Percentiles rank a stretch among this genome's conserved stretches.
phyloP scores from a whole-genome alignment of 139 green algal genomes.

The Micractinium conductrix region DNA sequence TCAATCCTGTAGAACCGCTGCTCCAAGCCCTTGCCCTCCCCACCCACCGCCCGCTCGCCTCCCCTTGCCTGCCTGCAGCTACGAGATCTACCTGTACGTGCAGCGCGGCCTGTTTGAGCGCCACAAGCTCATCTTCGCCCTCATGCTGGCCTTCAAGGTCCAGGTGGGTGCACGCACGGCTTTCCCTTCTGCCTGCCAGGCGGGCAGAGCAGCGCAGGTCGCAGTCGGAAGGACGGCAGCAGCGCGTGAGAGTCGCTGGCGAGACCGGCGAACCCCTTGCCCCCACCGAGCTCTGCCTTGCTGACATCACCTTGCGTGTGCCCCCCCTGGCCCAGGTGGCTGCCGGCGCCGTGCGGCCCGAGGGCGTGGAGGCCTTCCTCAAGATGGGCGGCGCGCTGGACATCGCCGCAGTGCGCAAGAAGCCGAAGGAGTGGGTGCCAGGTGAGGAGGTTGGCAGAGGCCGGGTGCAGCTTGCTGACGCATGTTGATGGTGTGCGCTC shows the following conservation, averaged over 20 bases:
- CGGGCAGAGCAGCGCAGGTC: no score
- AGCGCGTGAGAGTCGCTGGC: no score
- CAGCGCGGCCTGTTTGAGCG: slow-evolving; percentile 95
- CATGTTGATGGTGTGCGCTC: no score
- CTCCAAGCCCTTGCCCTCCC: no score
- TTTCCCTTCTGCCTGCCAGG: no score
- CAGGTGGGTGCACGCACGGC: not conserved
- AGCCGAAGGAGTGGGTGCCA: slow-evolving; percentile 86
- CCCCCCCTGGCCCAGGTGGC: no score
- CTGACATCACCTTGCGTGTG: no score
- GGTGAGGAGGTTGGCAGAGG: not conserved
- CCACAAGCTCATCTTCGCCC: slow-evolving; percentile 95
- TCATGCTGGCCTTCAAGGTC: slow-evolving; percentile 91
- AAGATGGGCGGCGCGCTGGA: slow-evolving; percentile 88
- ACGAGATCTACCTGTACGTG: slow-evolving; percentile 92
- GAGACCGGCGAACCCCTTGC: no score
- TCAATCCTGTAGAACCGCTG: no score
- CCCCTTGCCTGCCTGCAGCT: slow-evolving; percentile 35
- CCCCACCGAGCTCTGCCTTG: no score
- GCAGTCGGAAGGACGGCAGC: no score
- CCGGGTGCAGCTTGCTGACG: no score
- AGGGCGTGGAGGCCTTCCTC: slow-evolving; percentile 88
- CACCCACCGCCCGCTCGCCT: not conserved
- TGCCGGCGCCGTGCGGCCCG: slow-evolving; percentile 39
- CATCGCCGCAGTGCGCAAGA: slow-evolving; percentile 82